Evolutionary conservation across 768 basidiomycete genomes (phyloP), one percentile per base, ranked within the genome.

Genomic region (Boletus sensibilis): DNA sequence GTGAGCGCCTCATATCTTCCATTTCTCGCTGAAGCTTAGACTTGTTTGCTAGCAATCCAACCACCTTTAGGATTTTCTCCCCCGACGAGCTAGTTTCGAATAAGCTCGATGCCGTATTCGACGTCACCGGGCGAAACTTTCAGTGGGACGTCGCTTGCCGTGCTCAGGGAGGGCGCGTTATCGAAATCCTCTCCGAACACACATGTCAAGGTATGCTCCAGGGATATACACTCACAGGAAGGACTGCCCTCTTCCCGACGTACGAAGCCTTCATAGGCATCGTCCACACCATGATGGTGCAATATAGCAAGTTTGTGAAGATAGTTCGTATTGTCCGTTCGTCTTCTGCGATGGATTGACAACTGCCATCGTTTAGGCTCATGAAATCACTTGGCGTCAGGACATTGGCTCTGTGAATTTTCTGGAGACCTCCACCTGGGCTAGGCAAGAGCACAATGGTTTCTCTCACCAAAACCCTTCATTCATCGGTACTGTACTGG

Each of bases 201-300:
- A 92, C 90, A 11, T 89, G 89, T 62, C 90, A 94, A 68, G 92
- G 88, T 23, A 93, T 93, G 87, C 76, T 95, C 13, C 91, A 97
- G 72, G 93, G 94, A 3, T 95, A 95, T 72, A 93, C 92, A 7
- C 82, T 97, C 44, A 95, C 94, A 0, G 94, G 94, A 10, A 79
- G 87, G 39, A 88, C 87, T 0, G 92, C 84, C 13, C 76, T 95
- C 34, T 92, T 96, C 82, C 92, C 94, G 2, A 87, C 85, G 29
- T 94, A 96, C 69, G 94, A 96, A 68, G 88, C 91, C 0, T 97
- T 96, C 81, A 76, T 94, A 42, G 92, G 92, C 42, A 94, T 94
- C 70, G 72, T 94, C 27, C 86, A 88, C 53, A 94, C 92, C 18
- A 93, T 94, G 92, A 86, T 88, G 83, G 87, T 89, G 4, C 90